A percentile compares a stretch with the other conserved stretches of the same genome.
Evolutionary conservation across 108 stramenopile genomes (phyloP).

Genomic region (Cylindrotheca fusiformis): DNA sequence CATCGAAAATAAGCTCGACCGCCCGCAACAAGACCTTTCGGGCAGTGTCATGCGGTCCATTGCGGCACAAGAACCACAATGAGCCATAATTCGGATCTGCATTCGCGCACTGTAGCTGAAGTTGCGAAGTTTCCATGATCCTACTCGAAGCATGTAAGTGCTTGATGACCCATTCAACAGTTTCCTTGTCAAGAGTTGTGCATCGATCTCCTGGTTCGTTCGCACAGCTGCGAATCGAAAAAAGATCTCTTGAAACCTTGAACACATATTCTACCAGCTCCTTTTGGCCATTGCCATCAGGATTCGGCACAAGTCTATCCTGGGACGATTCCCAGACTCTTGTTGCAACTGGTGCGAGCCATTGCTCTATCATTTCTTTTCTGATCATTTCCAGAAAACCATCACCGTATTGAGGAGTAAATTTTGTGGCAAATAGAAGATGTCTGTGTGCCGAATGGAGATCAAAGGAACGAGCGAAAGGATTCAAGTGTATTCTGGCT

Average conservation of each 20-base stretch:
- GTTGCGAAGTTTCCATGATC: slow-evolving; percentile 57
- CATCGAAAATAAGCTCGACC: slow-evolving; percentile 42
- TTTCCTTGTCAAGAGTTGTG: slow-evolving; percentile 20
- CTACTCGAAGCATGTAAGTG: slow-evolving; percentile 35
- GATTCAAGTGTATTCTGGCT: slow-evolving; percentile 79
- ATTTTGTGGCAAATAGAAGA: slow-evolving; percentile 93
- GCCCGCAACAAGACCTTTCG: slow-evolving; percentile 59
- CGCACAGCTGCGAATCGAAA: not conserved
- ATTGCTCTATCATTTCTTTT: slow-evolving; percentile 66
- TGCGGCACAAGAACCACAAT: slow-evolving; percentile 91
- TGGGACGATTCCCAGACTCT: slow-evolving; percentile 41
- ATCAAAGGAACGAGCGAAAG: slow-evolving; percentile 85
- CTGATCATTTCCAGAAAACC: slow-evolving; percentile 86
- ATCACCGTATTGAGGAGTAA: slow-evolving; percentile 98
- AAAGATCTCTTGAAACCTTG: slow-evolving; percentile 15
- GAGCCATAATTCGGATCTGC: slow-evolving; percentile 98
- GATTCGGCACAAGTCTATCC: slow-evolving; percentile 5
- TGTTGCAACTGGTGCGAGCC: slow-evolving; percentile 59
- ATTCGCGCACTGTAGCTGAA: slow-evolving; percentile 86
- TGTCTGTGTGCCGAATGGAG: slow-evolving; percentile 67
- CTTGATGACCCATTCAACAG: slow-evolving; percentile 9
- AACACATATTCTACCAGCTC: slow-evolving; percentile 20
- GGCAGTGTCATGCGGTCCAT: slow-evolving; percentile 81
- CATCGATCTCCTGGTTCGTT: not conserved
- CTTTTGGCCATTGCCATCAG: slow-evolving; percentile 5